Base-by-base conservation (phyloP, 2,329 filamentous ascomycete genomes). In the Aspergillus thermomutatus region DNA sequence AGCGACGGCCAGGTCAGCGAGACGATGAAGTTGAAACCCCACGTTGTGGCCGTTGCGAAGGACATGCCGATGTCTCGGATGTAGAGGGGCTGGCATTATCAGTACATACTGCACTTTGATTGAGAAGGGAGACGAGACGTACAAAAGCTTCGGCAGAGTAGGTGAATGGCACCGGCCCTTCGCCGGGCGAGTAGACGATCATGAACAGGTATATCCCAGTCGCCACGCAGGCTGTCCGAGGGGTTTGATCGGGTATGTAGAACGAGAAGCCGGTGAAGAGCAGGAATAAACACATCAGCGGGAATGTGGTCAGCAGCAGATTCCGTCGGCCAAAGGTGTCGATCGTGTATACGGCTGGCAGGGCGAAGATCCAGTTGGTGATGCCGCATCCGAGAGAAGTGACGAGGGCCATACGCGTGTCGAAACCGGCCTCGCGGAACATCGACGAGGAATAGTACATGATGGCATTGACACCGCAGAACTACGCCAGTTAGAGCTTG, bases 291-390 rank as follows among this genome's bases (percentile, higher is more conserved):
- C 56, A 63, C 25, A 79, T 67, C 45, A 87, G 75, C 0, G 86
- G 85, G 64, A 88, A 87, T 0, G 85, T 88, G 6, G 80, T 80
- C 1, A 88, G 74, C 1, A 88, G 76, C 4, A 88, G 75, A 59
- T 84, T 86, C 4, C 86, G 79, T 1, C 87, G 80, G 5, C 86
- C 87, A 63, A 84, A 88, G 0, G 81, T 86, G 66, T 89, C 86
- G 53, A 88, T 88, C 0, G 85, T 87, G 64, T 84, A 84, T 53
- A 88, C 78, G 1, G 85, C 85, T 0, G 84, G 84, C 9, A 87
- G 71, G 0, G 86, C 85, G 61, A 87, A 88, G 25, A 88, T 71
- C 75, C 83, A 88, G 66, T 88, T 88, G 66, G 88, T 77, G 56
- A 87, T 79, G 2, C 86, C 86, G 50, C 84, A 87, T 0, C 86